Percentiles rank a stretch among this genome's conserved stretches.
Conservation (phyloP, 805 yeast genomes). For the Saturnispora zaruensis region DNA sequence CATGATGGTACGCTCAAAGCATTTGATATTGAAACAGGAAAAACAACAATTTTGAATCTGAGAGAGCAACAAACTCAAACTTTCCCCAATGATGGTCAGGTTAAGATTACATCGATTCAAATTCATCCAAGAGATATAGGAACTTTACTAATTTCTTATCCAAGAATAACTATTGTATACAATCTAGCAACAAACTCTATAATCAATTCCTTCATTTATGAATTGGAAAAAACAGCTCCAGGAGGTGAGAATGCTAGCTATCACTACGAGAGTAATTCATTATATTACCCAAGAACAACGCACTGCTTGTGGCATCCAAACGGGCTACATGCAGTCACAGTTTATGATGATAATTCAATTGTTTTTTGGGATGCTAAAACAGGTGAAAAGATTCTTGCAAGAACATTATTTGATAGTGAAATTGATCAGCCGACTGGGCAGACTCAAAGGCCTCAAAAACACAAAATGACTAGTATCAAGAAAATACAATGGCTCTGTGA, state of each 20-base stretch:
- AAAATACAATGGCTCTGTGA: constrained; percentile 72
- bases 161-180: constrained; percentile 59
- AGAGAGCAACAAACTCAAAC: constrained; percentile 63
- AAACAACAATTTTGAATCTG: constrained; percentile 53
- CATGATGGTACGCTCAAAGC: constrained; percentile 64
- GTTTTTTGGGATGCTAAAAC: constrained; percentile 90
- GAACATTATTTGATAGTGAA: constrained; percentile 58
- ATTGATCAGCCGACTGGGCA: constrained; percentile 44
- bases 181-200: constrained; percentile 53
- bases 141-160: constrained; percentile 62
- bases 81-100: constrained; percentile 42
- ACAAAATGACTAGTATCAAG: constrained; percentile 35
- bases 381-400: constrained; percentile 66
- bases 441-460: constrained; percentile 14
- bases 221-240: constrained; percentile 56
- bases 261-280: constrained; percentile 20
- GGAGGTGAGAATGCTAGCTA: constrained; percentile 50
- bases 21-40: constrained; percentile 76
- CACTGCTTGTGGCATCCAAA: constrained; percentile 85
- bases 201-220: constrained; percentile 51
- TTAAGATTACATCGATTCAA: constrained; percentile 54
- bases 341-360: constrained; percentile 73
- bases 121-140: constrained; percentile 91
- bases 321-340: constrained; percentile 74
- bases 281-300: constrained; percentile 23